Percentiles rank a stretch among this genome's conserved stretches.
These are phyloP conservation scores for Cutaneotrichosporon spelunceum DNA, from an alignment of 1,284 basidiomycete species.

Conservation along the genomic window DNA sequence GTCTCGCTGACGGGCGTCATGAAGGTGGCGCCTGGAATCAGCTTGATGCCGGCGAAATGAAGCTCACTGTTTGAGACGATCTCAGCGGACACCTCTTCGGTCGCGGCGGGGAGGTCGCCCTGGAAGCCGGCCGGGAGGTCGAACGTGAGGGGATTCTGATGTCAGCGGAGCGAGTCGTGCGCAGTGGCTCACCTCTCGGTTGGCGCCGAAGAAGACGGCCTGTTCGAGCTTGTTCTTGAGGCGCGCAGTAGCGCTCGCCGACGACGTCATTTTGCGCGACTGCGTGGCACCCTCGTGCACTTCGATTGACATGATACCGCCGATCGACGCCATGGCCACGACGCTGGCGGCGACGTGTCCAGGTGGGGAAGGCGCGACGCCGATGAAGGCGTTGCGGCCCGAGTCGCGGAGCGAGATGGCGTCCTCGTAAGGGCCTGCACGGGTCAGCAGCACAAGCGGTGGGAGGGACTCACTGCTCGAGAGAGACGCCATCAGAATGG, in stretches of 20 bases:
- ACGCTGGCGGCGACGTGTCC: conserved; percentile 27
- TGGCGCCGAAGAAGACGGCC: conserved; percentile 57
- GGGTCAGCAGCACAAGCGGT: background rate
- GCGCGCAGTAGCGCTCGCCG: conserved; percentile 36
- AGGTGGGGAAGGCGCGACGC: conserved; percentile 17
- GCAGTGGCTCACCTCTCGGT: conserved; percentile 34
- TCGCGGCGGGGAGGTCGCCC: conserved; percentile 55
- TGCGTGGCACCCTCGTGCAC: conserved; percentile 26
- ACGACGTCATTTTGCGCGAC: conserved; percentile 16
- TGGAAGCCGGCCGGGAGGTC: conserved; percentile 50
- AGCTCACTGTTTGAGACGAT: conserved; percentile 50
- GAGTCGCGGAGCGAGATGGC: conserved; percentile 43
- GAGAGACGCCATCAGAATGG: conserved; percentile 47
- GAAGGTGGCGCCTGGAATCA: conserved; percentile 62
- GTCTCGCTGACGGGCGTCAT: conserved; percentile 76
- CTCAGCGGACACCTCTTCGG: conserved; percentile 53
- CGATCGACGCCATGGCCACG: conserved; percentile 38
- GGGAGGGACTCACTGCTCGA: conserved; percentile 14
- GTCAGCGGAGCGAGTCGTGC: conserved; percentile 9
- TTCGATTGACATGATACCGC: conserved; percentile 45
- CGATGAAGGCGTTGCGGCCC: conserved; percentile 45
- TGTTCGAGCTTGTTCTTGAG: conserved; percentile 57
- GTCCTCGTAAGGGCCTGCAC: conserved; percentile 42
- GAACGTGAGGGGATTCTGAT: conserved; percentile 57
- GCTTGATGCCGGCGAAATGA: background rate